Base-by-base conservation (phyloP, 495 filamentous ascomycete species). In the Chlorociboria aeruginascens region DNA sequence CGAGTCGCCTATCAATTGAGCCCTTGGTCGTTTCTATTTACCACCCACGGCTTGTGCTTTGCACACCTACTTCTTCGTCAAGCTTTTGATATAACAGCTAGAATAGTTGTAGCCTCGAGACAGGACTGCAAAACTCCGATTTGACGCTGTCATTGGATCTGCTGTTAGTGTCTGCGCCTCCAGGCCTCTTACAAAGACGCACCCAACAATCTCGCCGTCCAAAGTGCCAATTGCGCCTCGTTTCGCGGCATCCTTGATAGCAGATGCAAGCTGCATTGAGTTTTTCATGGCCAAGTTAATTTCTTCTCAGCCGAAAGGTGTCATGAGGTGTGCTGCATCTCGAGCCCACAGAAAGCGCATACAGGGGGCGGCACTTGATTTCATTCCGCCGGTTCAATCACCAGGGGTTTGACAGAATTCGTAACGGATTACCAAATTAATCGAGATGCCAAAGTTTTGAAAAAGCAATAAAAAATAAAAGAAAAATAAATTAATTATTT, bases 241-340 rank as follows among this genome's bases (percentile, higher is more conserved):
- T 20, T 28, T 45, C 12, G 10, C 28, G 37, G 10, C 43, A 29
- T 13, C 16, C 38, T 7, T 39, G n/a, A 67, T 64, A 1, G 56
- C 57, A 38, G 46, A 48, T 2, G 76, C 63, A 43, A 82, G 64
- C 36, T 75, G 53, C 64, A 79, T 58, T 6, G 79, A 71, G 53
- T 83, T 78, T 43, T 65, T 61, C 55, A 79, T 64, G 2, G 73
- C 77, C 4, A 69, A 46, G 48, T 82, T 80, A 25, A 79, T 73
- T 3, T 78, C 78, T 37, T 77, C 74, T 1, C 78, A 78, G 0
- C 71, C 76, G 54, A 73, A 79, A 1, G 78, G 77, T 3, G 69
- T 64, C 76, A 78, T 80, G 32, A 81, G 46, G 54, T 82, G 76
- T 8, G 78, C 79, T 0, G 79, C 76, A 62, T 82, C 79, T 10